Evolutionary conservation across 805 yeast genomes (phyloP), one percentile per base, ranked within the genome.

Genomic region (Hanseniaspora vineae): DNA sequence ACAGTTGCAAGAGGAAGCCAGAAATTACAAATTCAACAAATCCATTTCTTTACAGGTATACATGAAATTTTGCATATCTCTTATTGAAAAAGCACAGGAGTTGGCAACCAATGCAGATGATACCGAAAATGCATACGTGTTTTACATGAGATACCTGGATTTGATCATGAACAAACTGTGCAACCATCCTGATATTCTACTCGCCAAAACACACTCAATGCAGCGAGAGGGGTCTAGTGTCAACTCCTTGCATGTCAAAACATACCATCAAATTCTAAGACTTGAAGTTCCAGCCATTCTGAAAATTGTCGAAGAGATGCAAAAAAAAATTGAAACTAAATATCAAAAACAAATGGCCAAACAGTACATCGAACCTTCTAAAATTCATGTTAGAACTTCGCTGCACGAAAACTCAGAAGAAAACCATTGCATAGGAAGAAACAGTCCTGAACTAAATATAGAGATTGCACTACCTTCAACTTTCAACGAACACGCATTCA

Each of bases 61-160:
- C 72, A 55, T 80, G 31, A 71, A 80, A 48, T 72, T 80, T 44
- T 61, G 66, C 48, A 44, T 78, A 73, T 46, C 67, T 62, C 42
- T 71, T 70, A 15, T 65, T 72, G 54, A 63, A 64, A 52, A 69
- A 65, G 58, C 80, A 58, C 64, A 77, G 55, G 51, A 39, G 55
- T 58, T 48, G 32, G 49, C 17, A 10, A 65, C 67, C 14, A 66
- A 72, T 31, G 56, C n/a, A 10, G 65, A 67, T 14, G 66, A 72
- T 31, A 56, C 64, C 40, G 71, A 69, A 40, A 75, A 73, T 49
- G 76, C 85, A 0, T 81, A 73, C 55, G 60, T 77, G 31, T 62
- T 78, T 47, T 79, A 78, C 55, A 63, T 74, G 42, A 62, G 88
- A 48, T 80, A 76, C 53, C 71, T 80, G 19, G 84, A 81, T 43